Base-by-base conservation (phyloP, 164 flowering plant genomes). In the Euptelea pleiosperma region DNA sequence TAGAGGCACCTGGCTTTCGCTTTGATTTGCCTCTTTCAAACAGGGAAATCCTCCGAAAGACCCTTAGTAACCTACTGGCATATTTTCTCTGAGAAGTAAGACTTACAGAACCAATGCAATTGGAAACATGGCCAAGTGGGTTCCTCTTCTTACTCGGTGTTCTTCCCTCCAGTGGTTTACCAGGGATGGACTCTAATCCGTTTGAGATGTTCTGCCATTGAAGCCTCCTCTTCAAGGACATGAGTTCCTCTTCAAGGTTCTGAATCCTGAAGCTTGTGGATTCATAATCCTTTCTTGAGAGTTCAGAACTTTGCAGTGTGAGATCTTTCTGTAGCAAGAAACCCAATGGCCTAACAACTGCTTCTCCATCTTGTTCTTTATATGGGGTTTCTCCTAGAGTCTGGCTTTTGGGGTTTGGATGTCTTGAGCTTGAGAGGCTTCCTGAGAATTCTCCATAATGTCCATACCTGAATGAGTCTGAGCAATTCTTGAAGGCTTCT, bases 251-350 rank as follows among this genome's bases (percentile, higher is more conserved):
- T 62, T 89, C 98, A n/a, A 91, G 86, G 63, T 56, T 82, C 65
- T 86, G 96, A 70, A 91, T 79, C 65, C 98, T 81, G 64, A 89
- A 86, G 74, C 95, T 86, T 18, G 95, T 84, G n/a, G 92, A 89
- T 65, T 91, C 95, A 28, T 73, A 85, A 16, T 88, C 88, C 47
- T 76, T 77, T 39, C 59, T 75, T n/a, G 81, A 68, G 25, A 71
- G 35, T 26, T 83, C 80, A 48, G 73, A 43, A 18, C 56, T 63
- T 47, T 79, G 73, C 29, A 50, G 31, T 40, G 58, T 49, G 6
- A 47, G 15, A 46, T 89, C 88, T 50, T 69, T 83, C 42, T 79
- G 78, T 45, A 82, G 65, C 66, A 80, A 68, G 70, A 73, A 70
- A 55, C 85, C 74, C 50, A 86, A 71, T 22, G 93, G 68, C 59